Percentiles rank a stretch among this genome's conserved stretches.
Conservation (phyloP, 805 yeast genomes). For the Lipomyces spencermartinsiae region DNA sequence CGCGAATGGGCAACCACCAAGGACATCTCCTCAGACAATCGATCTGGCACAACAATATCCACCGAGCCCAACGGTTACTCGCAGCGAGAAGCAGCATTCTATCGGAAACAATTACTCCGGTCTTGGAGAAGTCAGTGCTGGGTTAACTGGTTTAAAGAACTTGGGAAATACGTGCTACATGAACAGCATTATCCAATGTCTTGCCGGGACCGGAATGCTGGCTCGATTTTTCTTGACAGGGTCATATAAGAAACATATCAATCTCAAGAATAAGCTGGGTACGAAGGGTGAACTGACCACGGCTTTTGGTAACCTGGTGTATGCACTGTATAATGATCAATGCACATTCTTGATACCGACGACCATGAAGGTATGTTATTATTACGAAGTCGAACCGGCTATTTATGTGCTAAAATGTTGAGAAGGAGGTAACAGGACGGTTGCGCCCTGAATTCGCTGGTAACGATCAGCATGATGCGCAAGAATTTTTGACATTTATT, state of each 20-base stretch:
- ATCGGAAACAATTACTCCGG: conserved; percentile 29
- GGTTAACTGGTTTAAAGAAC: conserved; percentile 73
- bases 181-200: conserved; percentile 88
- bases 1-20: neutral
- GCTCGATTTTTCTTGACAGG: conserved; percentile 66
- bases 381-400: neutral
- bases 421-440: conserved; percentile 61
- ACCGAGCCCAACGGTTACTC: conserved; percentile 15
- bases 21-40: conserved; percentile 12
- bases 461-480: conserved; percentile 82
- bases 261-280: conserved; percentile 75
- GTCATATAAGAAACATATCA: conserved; percentile 69
- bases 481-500: conserved; percentile 76
- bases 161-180: conserved; percentile 92
- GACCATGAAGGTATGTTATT: conserved; percentile 56
- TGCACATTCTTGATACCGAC: conserved; percentile 62
- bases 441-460: conserved; percentile 69
- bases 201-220: conserved; percentile 73
- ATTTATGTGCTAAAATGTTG: neutral
- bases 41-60: conserved; percentile 19
- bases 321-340: conserved; percentile 57
- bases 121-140: conserved; percentile 32
- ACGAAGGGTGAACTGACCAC: conserved; percentile 79
- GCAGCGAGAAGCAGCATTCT: conserved; percentile 26
- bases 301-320: conserved; percentile 65